phyloP scores from a whole-genome alignment of 75 land plant genomes.

The Adiantum capillusveneris region DNA sequence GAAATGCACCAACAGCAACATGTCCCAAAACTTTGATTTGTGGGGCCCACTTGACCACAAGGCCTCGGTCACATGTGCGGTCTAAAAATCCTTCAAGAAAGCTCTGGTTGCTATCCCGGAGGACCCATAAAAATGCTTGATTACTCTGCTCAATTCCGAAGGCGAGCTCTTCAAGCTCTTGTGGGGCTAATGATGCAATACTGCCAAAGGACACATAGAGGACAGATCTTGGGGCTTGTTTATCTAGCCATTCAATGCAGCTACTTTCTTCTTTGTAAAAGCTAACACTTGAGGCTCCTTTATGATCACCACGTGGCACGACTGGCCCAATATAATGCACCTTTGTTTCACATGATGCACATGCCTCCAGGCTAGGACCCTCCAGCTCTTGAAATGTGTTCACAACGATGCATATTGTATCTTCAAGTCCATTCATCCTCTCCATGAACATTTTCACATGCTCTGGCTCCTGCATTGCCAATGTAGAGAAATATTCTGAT shows the following conservation, averaged over 20 bases:
- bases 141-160: conserved; percentile 40
- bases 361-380: not conserved
- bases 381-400: conserved; percentile 45
- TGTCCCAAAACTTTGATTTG: conserved; percentile 5
- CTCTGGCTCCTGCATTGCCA: too few species aligned
- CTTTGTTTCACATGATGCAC: not conserved
- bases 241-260: conserved; percentile 16
- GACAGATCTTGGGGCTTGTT: conserved; percentile 43
- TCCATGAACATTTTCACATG: too few species aligned
- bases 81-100: not conserved
- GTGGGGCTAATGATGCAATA: conserved; percentile 22
- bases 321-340: conserved; percentile 39
- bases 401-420: conserved; percentile 12
- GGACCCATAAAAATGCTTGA: conserved; percentile 55
- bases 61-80: not conserved
- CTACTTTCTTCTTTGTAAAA: not conserved
- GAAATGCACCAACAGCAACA: conserved; percentile 11
- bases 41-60: conserved; percentile 11
- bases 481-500: too few species aligned
- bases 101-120: conserved; percentile 11
- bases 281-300: not conserved
- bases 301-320: not conserved
- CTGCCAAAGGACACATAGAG: conserved; percentile 47
- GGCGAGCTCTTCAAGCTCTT: conserved; percentile 37
- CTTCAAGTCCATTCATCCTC: too few species aligned